These are phyloP conservation scores for Ophiostoma sp. DNA, from an alignment of 2,329 filamentous ascomycete species.

Conservation along the genomic window DNA sequence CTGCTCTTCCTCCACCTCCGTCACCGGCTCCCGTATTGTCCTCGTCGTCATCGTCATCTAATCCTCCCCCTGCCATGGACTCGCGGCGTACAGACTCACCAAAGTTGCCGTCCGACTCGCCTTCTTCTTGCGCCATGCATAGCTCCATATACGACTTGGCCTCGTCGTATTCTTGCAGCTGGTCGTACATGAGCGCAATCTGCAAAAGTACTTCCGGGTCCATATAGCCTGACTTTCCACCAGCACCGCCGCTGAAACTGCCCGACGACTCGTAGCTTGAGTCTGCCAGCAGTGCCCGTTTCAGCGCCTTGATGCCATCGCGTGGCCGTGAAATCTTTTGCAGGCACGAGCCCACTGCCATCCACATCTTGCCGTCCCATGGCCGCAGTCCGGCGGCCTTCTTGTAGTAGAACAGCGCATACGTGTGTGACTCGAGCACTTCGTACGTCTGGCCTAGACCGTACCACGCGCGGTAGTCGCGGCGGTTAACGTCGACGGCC, in stretches of 20 bases:
- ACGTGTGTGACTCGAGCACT: slow-evolving; percentile 95
- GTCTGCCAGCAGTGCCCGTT: slow-evolving; percentile 82
- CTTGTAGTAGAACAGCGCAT: slow-evolving; percentile 96
- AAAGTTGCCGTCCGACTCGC: slow-evolving; percentile 41
- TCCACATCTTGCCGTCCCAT: slow-evolving; percentile 98
- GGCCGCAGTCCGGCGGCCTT: slow-evolving; percentile 87
- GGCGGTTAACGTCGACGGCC: slow-evolving; percentile 90
- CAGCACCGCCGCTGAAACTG: slow-evolving; percentile 38
- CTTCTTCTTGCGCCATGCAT: slow-evolving; percentile 86
- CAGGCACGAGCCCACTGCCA: slow-evolving; percentile 86
- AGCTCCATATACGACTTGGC: slow-evolving; percentile 94
- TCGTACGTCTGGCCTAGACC: slow-evolving; percentile 96
- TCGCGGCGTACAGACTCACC: slow-evolving; percentile 53
- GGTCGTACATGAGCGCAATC: slow-evolving; percentile 85
- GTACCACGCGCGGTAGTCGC: slow-evolving; percentile 97
- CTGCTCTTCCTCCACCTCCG: slow-evolving; percentile 24
- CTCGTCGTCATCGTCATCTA: slow-evolving; percentile 39
- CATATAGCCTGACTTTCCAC: slow-evolving; percentile 54
- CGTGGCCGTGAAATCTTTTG: slow-evolving; percentile 79
- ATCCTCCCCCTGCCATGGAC: slow-evolving; percentile 34
- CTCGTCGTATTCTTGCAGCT: slow-evolving; percentile 68
- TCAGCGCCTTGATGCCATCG: slow-evolving; percentile 93
- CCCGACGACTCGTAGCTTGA: slow-evolving; percentile 67
- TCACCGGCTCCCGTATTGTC: slow-evolving; percentile 31
- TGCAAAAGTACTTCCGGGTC: slow-evolving; percentile 88